These are phyloP conservation scores for Leccinum disarticulatum DNA, from an alignment of 768 basidiomycete species.

Conservation along the genomic window DNA sequence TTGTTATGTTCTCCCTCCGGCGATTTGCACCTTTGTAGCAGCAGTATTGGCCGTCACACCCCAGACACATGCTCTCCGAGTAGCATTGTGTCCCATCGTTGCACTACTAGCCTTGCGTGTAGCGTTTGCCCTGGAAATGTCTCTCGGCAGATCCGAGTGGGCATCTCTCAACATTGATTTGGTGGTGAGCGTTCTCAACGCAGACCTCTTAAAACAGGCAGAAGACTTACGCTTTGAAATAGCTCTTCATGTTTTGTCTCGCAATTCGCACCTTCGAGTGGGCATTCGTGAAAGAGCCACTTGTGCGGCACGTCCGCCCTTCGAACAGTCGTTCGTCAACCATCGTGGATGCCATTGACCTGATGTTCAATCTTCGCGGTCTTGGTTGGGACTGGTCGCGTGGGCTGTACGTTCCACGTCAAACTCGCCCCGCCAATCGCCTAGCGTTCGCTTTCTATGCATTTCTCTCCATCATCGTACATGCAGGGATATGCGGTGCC, in stretches of 20 bases:
- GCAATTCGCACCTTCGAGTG: slow-evolving; percentile 18
- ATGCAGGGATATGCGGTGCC: slow-evolving; percentile 44
- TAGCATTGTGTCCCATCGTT: slow-evolving; percentile 48
- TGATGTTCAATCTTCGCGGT: slow-evolving; percentile 55
- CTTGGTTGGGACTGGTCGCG: slow-evolving; percentile 61
- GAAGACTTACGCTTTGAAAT: background rate
- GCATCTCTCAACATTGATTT: slow-evolving; percentile 11
- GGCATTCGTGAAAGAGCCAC: slow-evolving; percentile 14
- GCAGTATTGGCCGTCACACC: slow-evolving; percentile 51
- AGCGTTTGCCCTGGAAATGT: slow-evolving; percentile 20
- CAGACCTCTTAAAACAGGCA: background rate
- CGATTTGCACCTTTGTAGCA: slow-evolving; percentile 45
- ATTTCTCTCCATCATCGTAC: slow-evolving; percentile 31
- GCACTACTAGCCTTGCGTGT: slow-evolving; percentile 43
- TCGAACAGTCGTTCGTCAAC: background rate
- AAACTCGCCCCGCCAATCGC: slow-evolving; percentile 42
- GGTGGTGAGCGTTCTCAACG: slow-evolving; percentile 6
- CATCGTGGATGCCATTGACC: slow-evolving; percentile 46
- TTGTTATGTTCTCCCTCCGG: slow-evolving; percentile 42
- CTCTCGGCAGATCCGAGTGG: background rate
- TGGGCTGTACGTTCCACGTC: slow-evolving; percentile 27
- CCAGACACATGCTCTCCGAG: slow-evolving; percentile 41
- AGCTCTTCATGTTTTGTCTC: slow-evolving; percentile 18
- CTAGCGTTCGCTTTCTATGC: slow-evolving; percentile 38
- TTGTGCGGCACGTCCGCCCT: slow-evolving; percentile 13